Base-by-base conservation (phyloP, 306 rosid genomes). In the Acacia melanoxylon region DNA sequence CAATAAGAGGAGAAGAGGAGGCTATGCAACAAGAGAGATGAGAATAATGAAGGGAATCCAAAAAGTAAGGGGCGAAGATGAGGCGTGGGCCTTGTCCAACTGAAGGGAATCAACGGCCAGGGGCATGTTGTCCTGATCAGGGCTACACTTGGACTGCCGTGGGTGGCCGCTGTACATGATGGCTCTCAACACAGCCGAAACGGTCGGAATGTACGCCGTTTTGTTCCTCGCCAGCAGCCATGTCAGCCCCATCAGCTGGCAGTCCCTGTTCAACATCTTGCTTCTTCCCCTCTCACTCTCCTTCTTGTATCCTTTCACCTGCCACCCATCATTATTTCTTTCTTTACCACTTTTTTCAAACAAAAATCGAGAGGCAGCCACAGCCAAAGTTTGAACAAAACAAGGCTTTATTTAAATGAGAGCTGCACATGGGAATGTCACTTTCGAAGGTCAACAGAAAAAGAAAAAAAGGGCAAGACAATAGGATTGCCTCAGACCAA, bases 101-200 rank as follows among this genome's bases (percentile, higher is more conserved):
- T 89, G 92, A 6, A 93, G 48, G 1, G 94, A 90, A 72, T 93
- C 96, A 8, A 93, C 96, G 87, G 97, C 96, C 74, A 93, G 85
- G 20, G 97, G 97, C 95, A 93, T 89, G 96, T 93, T 93, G 75
- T 93, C 96, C 76, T 90, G 94, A 82, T 93, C 96, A 2, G 96
- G 96, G 73, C 96, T 91, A 77, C 97, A 93, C 79, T 62, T 88
- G 66, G 89, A 86, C 75, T 86, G 76, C 84, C 81, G 97, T 0
- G 89, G 94, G 75, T 89, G 92, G 17, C 85, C 88, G 19, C 91
- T 90, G 93, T 91, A 93, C 97, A 93, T 87, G 63, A 89, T 87
- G 65, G 96, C 97, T 20, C 96, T 87, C 86, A 93, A 77, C 45
- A 90, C 94, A 4, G 96, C 96, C 31, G 97, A 93, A 72, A 93